Conservation (phyloP, 2,329 filamentous ascomycete species). For the Setomelanomma holmii region DNA sequence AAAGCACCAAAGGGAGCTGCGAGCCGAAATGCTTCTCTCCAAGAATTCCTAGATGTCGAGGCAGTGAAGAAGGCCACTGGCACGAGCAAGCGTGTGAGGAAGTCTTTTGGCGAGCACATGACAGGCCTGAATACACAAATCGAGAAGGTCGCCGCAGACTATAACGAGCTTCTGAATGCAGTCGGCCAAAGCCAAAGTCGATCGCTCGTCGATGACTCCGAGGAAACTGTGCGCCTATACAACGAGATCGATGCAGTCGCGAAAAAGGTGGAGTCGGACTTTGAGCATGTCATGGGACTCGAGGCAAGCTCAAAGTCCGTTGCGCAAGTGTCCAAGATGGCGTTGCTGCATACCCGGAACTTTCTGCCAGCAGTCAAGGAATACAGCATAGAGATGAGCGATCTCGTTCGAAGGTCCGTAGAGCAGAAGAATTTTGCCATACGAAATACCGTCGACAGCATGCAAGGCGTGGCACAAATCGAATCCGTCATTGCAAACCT, state of each 20-base stretch:
- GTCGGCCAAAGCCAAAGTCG: conserved; percentile 57
- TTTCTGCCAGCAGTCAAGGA: conserved; percentile 67
- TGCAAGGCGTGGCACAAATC: conserved; percentile 82
- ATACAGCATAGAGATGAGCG: conserved; percentile 63
- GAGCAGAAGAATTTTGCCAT: conserved; percentile 73
- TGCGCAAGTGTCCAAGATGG: conserved; percentile 68
- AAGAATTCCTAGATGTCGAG: conserved; percentile 73
- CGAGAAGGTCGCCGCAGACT: conserved; percentile 50
- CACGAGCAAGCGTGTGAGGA: conserved; percentile 68
- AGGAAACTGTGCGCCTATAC: conserved; percentile 73
- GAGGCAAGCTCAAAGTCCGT: conserved; percentile 70
- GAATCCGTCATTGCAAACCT: conserved; percentile 77
- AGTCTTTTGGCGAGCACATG: conserved; percentile 66
- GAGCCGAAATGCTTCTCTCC: conserved; percentile 33
- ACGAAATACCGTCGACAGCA: conserved; percentile 71
- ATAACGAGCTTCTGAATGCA: conserved; percentile 53
- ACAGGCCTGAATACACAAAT: conserved; percentile 52
- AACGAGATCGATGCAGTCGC: conserved; percentile 86
- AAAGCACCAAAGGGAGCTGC: conserved; percentile 31
- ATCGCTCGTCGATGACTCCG: conserved; percentile 63
- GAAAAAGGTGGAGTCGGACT: conserved; percentile 86
- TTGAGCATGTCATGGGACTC: conserved; percentile 76
- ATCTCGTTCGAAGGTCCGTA: conserved; percentile 59
- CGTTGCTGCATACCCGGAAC: conserved; percentile 68
- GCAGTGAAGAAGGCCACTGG: conserved; percentile 75